Percentiles rank a stretch among this genome's conserved stretches.
phyloP scores from a whole-genome alignment of 768 basidiomycete species.

The Kwoniella dendrophila region DNA sequence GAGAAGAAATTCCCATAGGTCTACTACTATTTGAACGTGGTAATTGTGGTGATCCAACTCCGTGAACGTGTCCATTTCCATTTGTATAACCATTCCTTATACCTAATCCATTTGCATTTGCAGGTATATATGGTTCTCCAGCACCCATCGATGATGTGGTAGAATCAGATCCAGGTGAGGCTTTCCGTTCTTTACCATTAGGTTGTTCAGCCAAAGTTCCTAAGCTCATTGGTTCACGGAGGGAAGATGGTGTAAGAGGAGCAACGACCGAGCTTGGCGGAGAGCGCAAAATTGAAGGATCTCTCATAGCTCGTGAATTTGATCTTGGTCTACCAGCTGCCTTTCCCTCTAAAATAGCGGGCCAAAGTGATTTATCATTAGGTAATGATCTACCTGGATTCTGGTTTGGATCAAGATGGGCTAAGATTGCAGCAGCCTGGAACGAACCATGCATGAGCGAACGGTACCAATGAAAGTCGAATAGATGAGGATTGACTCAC shows the following conservation, averaged over 20 bases:
- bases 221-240: constrained; percentile 35
- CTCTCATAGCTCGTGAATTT: constrained; percentile 30
- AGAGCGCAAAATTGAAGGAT: constrained; percentile 38
- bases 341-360: constrained; percentile 51
- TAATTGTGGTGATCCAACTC: background rate
- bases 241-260: constrained; percentile 48
- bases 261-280: constrained; percentile 39
- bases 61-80: background rate
- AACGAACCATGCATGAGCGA: constrained; percentile 1
- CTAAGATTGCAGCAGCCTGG: constrained; percentile 91
- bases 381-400: constrained; percentile 74
- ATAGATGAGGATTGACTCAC: constrained; percentile 57
- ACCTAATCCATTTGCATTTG: constrained; percentile 8
- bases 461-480: background rate
- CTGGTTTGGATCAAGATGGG: constrained; percentile 72
- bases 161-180: constrained; percentile 45
- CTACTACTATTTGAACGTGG: too few species aligned
- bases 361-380: constrained; percentile 92
- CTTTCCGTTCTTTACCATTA: constrained; percentile 37
- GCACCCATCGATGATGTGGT: constrained; percentile 51
- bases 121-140: constrained; percentile 32
- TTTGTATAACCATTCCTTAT: constrained; percentile 1
- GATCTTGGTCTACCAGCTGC: constrained; percentile 19
- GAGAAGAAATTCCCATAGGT: constrained; percentile 16
- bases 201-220: constrained; percentile 22